A percentile compares a stretch with the other conserved stretches of the same genome.
Evolutionary conservation across 371 early-diverging fungal genomes (phyloP).

Genomic region (Furculomyces boomerangus): DNA sequence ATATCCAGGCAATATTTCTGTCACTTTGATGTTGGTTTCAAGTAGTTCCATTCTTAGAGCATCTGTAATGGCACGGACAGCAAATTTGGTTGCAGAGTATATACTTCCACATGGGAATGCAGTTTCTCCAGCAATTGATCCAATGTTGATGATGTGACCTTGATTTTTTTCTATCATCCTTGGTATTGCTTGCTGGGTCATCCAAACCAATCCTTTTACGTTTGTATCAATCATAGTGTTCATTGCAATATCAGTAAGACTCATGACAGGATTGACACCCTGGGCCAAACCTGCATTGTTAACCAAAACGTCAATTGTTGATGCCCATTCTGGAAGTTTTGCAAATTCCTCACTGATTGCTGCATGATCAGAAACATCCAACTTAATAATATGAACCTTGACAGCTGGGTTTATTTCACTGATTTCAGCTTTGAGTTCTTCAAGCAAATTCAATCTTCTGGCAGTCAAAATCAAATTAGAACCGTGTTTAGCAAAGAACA

Average conservation of each 20-base stretch:
- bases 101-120: slow-evolving; percentile 44
- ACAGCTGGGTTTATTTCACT: no score
- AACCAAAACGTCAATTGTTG: no score
- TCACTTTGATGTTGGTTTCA: slow-evolving; percentile 53
- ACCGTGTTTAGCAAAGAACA: no score
- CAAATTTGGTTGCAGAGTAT: slow-evolving; percentile 84
- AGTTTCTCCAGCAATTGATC: slow-evolving; percentile 44
- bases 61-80: slow-evolving; percentile 65
- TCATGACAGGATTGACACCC: slow-evolving; percentile 46
- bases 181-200: slow-evolving; percentile 65
- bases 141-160: slow-evolving; percentile 80
- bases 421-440: no score
- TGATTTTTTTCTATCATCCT: slow-evolving; percentile 52
- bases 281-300: no score
- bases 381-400: no score
- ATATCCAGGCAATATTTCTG: slow-evolving; percentile 58
- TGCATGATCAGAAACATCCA: no score
- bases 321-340: no score
- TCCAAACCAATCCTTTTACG: slow-evolving; percentile 62
- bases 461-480: no score
- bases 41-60: slow-evolving; percentile 66
- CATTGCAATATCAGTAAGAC: slow-evolving; percentile 37
- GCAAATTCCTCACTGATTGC: no score
- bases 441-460: no score
- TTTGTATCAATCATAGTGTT: slow-evolving; percentile 82